Conservation (phyloP, 129 eudicot genomes). For the Chrysanthemum lavandulifolium region DNA sequence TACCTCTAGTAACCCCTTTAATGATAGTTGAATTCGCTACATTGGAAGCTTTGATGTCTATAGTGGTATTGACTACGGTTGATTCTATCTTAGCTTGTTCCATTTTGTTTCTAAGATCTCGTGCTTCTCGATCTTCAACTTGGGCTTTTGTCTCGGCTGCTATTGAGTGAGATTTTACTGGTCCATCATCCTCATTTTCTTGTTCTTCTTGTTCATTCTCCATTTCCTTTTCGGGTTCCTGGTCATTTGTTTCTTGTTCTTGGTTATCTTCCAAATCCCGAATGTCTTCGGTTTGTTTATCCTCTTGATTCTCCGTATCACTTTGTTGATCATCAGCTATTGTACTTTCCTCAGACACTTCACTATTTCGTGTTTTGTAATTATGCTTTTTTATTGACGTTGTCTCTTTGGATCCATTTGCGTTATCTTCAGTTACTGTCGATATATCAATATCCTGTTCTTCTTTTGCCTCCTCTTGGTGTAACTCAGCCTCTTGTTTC, state of each 20-base stretch:
- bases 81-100: conserved; percentile 31
- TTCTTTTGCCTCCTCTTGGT: conserved; percentile 6
- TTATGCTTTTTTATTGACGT: conserved; percentile 28
- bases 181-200: conserved; percentile 46
- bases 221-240: conserved; percentile 41
- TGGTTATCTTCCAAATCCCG: conserved; percentile 21
- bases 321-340: conserved; percentile 33
- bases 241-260: conserved; percentile 27
- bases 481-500: conserved; percentile 23
- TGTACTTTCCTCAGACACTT: conserved; percentile 22
- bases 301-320: conserved; percentile 12
- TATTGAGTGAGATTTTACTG: conserved; percentile 36
- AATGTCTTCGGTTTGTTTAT: conserved; percentile 17
- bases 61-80: conserved; percentile 14
- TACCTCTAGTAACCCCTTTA: conserved; percentile 13
- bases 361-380: conserved; percentile 17
- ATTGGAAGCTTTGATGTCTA: conserved; percentile 5
- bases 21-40: neutral
- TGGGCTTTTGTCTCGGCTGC: conserved; percentile 39
- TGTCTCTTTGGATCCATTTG: conserved; percentile 24
- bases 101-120: conserved; percentile 32
- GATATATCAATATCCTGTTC: conserved; percentile 23
- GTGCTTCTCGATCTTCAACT: conserved; percentile 31
- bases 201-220: conserved; percentile 39
- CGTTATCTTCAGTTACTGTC: conserved; percentile 30